A percentile compares a stretch with the other conserved stretches of the same genome.
These are phyloP conservation scores for Diospyros lotus DNA, from an alignment of 148 eudicot genomes.

Conservation along the genomic window DNA sequence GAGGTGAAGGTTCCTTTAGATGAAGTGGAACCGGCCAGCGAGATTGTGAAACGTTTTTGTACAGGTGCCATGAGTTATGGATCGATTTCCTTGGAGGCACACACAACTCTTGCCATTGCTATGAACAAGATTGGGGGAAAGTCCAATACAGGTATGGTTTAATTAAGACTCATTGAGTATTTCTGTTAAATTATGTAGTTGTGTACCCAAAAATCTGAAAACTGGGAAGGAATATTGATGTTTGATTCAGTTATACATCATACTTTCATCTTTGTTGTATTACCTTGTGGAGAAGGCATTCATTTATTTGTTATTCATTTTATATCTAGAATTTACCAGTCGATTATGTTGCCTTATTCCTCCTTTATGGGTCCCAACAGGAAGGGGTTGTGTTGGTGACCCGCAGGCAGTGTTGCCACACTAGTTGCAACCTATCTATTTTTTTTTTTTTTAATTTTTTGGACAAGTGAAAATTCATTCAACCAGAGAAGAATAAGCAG, in stretches of 20 bases:
- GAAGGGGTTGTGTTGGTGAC: too few species aligned
- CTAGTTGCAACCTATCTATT: too few species aligned
- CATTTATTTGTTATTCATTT: too few species aligned
- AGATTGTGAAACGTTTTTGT: conserved; percentile 94
- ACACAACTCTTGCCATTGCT: conserved; percentile 84
- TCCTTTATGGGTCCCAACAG: too few species aligned
- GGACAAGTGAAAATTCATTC: too few species aligned
- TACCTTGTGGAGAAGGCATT: not conserved
- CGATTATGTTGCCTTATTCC: too few species aligned
- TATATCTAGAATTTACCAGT: too few species aligned
- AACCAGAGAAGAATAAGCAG: too few species aligned
- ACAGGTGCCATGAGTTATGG: conserved; percentile 99
- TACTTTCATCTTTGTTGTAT: not conserved
- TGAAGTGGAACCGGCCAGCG: conserved; percentile 92
- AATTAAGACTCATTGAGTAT: not conserved
- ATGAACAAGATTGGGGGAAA: conserved; percentile 98
- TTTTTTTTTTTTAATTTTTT: too few species aligned
- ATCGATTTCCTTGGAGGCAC: conserved; percentile 96
- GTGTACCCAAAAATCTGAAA: too few species aligned
- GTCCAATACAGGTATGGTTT: conserved; percentile 80
- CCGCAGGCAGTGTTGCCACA: too few species aligned
- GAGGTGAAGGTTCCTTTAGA: conserved; percentile 64
- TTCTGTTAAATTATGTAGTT: not conserved
- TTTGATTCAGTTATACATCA: not conserved
- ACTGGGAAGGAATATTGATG: too few species aligned